Evolutionary conservation across 2,329 filamentous ascomycete species (phyloP).

Genomic region (Cryphonectria parasitica): DNA sequence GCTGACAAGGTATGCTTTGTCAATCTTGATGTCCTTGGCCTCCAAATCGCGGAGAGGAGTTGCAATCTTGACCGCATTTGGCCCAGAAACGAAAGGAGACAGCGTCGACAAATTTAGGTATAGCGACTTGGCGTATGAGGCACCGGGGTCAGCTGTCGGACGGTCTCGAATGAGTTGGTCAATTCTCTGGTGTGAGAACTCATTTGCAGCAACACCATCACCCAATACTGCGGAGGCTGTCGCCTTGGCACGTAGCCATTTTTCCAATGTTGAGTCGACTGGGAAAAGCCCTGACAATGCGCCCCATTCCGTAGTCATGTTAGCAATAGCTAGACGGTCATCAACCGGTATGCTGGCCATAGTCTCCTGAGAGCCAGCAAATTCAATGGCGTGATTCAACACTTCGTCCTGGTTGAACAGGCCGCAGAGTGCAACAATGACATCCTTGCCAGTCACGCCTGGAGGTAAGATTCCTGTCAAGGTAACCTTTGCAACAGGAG

Average conservation of each 20-base stretch:
- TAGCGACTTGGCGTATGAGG: constrained; percentile 80
- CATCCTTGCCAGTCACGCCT: constrained; percentile 90
- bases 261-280: constrained; percentile 38
- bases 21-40: constrained; percentile 71
- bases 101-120: constrained; percentile 83
- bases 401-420: constrained; percentile 88
- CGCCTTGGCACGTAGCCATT: constrained; percentile 74
- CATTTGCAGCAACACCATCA: constrained; percentile 52
- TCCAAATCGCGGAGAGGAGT: constrained; percentile 78
- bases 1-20: constrained; percentile 96
- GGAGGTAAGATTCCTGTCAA: constrained; percentile 74
- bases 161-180: constrained; percentile 72
- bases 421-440: constrained; percentile 86
- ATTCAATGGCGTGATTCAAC: constrained; percentile 89
- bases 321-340: constrained; percentile 72
- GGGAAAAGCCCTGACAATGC: constrained; percentile 21
- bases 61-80: constrained; percentile 87
- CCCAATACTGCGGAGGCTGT: constrained; percentile 72
- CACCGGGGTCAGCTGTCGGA: constrained; percentile 73
- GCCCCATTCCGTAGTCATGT: constrained; percentile 85
- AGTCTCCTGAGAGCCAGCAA: constrained; percentile 79
- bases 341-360: constrained; percentile 74
- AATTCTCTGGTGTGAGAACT: constrained; percentile 73
- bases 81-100: constrained; percentile 82
- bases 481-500: constrained; percentile 79